Conservation (phyloP, 768 basidiomycete species). For the Serendipita sp. region DNA sequence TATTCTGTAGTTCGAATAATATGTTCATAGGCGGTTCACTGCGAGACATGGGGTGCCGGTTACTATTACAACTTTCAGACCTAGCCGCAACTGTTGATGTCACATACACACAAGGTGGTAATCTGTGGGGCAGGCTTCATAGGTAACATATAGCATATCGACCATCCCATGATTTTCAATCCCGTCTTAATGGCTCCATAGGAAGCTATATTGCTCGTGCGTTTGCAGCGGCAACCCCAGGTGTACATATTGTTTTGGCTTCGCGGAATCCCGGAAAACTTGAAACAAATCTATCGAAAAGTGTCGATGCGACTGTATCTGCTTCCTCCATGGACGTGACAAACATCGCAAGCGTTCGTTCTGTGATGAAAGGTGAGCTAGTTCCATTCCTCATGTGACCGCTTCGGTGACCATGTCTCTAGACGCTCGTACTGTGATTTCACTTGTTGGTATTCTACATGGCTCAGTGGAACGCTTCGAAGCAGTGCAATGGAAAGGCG, state of each 20-base stretch:
- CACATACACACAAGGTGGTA: conserved; percentile 21
- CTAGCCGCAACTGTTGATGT: conserved; percentile 16
- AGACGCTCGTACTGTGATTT: conserved; percentile 42
- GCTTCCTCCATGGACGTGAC: conserved; percentile 44
- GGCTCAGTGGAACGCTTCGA: conserved; percentile 43
- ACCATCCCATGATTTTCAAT: too few relatives aligned
- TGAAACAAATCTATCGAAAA: conserved; percentile 20
- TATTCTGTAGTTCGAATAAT: too few relatives aligned
- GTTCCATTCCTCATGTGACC: too few relatives aligned
- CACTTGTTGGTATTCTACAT: conserved; percentile 52
- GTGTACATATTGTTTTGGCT: conserved; percentile 37
- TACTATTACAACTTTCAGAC: background rate
- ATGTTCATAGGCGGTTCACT: too few relatives aligned
- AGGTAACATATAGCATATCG: conserved; percentile 23
- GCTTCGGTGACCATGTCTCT: conserved; percentile 10
- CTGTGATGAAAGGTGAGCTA: conserved; percentile 24
- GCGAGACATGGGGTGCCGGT: too few relatives aligned
- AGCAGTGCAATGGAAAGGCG: conserved; percentile 46
- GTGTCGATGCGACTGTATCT: conserved; percentile 20
- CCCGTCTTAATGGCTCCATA: conserved; percentile 15
- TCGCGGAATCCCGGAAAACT: conserved; percentile 39
- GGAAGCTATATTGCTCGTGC: conserved; percentile 45
- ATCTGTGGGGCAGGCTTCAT: conserved; percentile 37
- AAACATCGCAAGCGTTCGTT: conserved; percentile 27
- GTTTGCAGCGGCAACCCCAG: conserved; percentile 24